Evolutionary conservation across 305 asterid genomes (phyloP).

Genomic region (Fraxinus baroniana): DNA sequence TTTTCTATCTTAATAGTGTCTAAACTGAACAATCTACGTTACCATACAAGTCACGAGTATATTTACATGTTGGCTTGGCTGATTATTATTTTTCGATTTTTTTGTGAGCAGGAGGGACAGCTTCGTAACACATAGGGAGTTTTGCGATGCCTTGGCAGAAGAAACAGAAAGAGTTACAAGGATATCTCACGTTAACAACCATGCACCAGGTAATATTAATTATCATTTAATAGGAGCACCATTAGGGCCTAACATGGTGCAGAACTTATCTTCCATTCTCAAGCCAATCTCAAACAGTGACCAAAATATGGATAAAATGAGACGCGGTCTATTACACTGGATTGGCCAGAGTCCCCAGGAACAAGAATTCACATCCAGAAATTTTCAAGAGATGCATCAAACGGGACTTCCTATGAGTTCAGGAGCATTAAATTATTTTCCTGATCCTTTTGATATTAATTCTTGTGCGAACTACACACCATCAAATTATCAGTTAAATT

Average conservation of each 20-base stretch:
- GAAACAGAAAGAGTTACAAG: conserved; percentile 80
- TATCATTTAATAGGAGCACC: conserved; percentile 37
- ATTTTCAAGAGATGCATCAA: conserved; percentile 49
- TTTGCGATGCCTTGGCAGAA: conserved; percentile 86
- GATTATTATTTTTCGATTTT: neutral
- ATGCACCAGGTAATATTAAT: conserved; percentile 28
- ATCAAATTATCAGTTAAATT: conserved; percentile 35
- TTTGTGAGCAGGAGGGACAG: conserved; percentile 61
- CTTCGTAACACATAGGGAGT: conserved; percentile 89
- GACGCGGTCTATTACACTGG: no score
- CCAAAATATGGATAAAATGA: no score
- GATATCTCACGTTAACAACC: conserved; percentile 35
- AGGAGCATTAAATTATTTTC: conserved; percentile 17
- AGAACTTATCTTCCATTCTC: conserved; percentile 52
- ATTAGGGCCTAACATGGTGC: conserved; percentile 33
- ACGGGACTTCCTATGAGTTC: neutral
- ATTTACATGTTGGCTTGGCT: no score
- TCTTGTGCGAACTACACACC: conserved; percentile 28
- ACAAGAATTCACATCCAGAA: neutral
- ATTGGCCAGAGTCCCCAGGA: no score
- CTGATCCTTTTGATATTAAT: conserved; percentile 23
- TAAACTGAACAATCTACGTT: no score
- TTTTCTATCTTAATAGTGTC: no score
- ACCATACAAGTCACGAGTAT: no score
- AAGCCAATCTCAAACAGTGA: conserved; percentile 31